Conservation (phyloP, 1,139 yeast species). For the Debaryomycetaceae sp. region DNA sequence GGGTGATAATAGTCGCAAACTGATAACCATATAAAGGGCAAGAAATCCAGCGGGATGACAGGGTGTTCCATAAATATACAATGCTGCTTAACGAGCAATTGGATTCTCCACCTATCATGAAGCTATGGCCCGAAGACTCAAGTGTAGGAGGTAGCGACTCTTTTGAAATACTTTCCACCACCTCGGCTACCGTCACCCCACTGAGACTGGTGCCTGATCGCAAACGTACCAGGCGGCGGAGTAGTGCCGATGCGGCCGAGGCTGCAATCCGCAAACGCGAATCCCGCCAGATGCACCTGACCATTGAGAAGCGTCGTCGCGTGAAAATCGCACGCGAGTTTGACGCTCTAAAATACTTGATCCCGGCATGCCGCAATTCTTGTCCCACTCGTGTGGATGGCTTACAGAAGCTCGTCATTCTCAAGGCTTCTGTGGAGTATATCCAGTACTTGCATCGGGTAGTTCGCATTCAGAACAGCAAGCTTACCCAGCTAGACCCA, state of each 20-base stretch:
- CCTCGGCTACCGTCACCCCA: too few species aligned
- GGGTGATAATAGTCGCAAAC: too few species aligned
- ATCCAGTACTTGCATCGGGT: constrained; percentile 58
- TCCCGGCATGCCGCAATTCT: constrained; percentile 62
- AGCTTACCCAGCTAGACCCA: constrained; percentile 8
- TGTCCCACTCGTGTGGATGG: constrained; percentile 33
- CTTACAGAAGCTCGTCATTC: constrained; percentile 70
- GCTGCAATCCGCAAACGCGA: constrained; percentile 45
- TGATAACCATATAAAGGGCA: too few species aligned
- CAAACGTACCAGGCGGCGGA: not conserved
- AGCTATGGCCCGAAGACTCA: too few species aligned
- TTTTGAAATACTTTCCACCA: too few species aligned
- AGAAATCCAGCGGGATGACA: too few species aligned
- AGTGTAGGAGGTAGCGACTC: too few species aligned
- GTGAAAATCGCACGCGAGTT: constrained; percentile 74
- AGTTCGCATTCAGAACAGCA: constrained; percentile 35
- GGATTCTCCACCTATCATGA: too few species aligned
- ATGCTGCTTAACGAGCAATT: too few species aligned
- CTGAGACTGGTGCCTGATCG: too few species aligned
- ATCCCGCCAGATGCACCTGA: constrained; percentile 58
- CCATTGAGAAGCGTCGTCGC: constrained; percentile 70
- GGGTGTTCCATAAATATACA: too few species aligned
- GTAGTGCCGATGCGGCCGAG: constrained; percentile 33
- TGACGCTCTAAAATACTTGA: constrained; percentile 65
- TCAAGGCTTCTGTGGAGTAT: constrained; percentile 75